These are phyloP conservation scores for Podila epigama DNA, from an alignment of 192 early-diverging fungal genomes.

Conservation along the genomic window DNA sequence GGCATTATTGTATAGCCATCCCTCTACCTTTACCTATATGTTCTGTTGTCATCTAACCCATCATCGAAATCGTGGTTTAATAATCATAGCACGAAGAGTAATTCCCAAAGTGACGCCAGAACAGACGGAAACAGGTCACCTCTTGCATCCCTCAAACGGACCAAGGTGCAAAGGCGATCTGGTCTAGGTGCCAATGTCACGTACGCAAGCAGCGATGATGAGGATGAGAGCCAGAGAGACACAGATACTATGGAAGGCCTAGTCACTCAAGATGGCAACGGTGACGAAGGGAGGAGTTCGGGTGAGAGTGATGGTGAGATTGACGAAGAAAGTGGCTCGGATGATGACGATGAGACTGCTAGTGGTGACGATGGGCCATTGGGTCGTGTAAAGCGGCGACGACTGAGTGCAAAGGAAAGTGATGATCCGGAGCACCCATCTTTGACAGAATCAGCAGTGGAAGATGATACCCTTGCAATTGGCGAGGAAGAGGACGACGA, in stretches of 20 bases:
- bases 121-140: slow-evolving; percentile 25
- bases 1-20: too few species aligned
- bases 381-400: not conserved
- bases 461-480: not conserved
- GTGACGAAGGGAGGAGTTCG: not conserved
- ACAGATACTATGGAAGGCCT: not conserved
- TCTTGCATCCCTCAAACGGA: slow-evolving; percentile 25
- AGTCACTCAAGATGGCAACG: slow-evolving; percentile 6
- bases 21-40: too few species aligned
- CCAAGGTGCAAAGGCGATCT: slow-evolving; percentile 25
- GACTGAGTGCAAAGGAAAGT: not conserved
- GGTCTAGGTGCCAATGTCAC: slow-evolving; percentile 21
- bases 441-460: not conserved
- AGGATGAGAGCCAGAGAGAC: slow-evolving; percentile 15
- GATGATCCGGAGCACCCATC: not conserved
- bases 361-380: slow-evolving; percentile 11
- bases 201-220: slow-evolving; percentile 16
- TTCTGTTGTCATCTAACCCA: too few species aligned
- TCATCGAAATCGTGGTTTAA: too few species aligned
- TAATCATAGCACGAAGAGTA: slow-evolving; percentile 41
- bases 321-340: slow-evolving; percentile 51
- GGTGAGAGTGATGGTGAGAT: slow-evolving; percentile 53
- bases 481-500: not conserved
- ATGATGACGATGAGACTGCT: slow-evolving; percentile 44
- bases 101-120: slow-evolving; percentile 38